Evolutionary conservation across 1,284 basidiomycete genomes (phyloP), one percentile per base, ranked within the genome.

Genomic region (Athelia sp.): DNA sequence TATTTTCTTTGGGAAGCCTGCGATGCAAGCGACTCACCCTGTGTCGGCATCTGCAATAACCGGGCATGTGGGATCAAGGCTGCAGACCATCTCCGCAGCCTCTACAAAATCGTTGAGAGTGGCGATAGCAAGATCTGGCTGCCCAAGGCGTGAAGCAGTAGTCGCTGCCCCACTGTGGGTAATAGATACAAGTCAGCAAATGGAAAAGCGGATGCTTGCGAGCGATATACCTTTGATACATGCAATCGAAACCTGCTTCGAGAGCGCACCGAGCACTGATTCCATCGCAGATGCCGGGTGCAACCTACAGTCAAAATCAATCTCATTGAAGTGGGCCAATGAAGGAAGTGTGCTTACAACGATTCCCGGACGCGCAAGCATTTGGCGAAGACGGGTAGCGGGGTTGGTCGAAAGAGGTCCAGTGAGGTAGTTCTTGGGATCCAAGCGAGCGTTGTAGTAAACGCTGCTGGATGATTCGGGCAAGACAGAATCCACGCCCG

Each of bases 211-310:
- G 31, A 45, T 26, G 22, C 31, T 24, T 18, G 22, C 11, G n/a
- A n/a, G 8, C 22, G 15, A 49, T 48, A 18, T 43, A 73, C 73
- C 73, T 87, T 63, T 87, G 85, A 62, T 90, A 90, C 47, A 89
- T 54, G 55, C 86, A 89, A 24, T 78, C 73, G 60, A 90, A 89
- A 42, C 87, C 88, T 40, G 85, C 82, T 64, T 89, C 84, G 11
- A 90, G 68, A 6, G 87, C 87, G 54, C 85, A 84, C 21, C 88
- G 77, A 3, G 88, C 87, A 56, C 82, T 86, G 63, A 90, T 89
- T 47, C 88, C 87, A 54, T 90, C 88, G 57, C 85, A 90, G 40
- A 90, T 87, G 49, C 88, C 88, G 4, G 87, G 87, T 1, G 85
- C 85, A 57, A 85, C 68, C 83, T 84, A 43, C 10, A 31, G 32